Conservation (phyloP, 2,329 filamentous ascomycete species). For the Blastomyces gilchristii region DNA sequence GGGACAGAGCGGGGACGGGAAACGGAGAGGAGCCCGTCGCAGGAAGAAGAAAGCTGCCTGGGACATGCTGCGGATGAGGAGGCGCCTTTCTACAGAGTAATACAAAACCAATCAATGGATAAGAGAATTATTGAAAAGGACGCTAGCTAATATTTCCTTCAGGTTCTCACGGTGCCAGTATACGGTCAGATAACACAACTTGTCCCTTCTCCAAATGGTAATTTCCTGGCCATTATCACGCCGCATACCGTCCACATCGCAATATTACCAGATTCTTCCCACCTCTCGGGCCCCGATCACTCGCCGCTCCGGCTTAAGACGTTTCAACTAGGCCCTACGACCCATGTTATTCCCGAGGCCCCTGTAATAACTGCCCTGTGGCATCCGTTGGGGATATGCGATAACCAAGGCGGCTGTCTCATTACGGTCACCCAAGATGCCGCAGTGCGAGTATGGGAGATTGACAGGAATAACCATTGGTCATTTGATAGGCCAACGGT, state of each 20-base stretch:
- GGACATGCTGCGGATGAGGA: not conserved
- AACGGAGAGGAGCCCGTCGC: not conserved
- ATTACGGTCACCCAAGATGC: conserved; percentile 85
- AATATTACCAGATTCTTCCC: conserved; percentile 68
- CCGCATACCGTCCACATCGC: conserved; percentile 81
- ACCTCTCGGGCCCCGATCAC: conserved; percentile 59
- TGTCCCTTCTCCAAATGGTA: conserved; percentile 67
- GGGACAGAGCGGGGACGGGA: conserved; percentile 18
- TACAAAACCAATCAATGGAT: not conserved
- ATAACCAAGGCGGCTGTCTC: conserved; percentile 59
- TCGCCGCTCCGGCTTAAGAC: conserved; percentile 68
- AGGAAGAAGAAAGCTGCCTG: conserved; percentile 9
- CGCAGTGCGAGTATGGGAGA: conserved; percentile 80
- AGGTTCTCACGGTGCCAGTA: conserved; percentile 68
- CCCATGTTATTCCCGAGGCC: conserved; percentile 77
- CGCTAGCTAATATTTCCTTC: conserved; percentile 25
- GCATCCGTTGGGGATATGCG: conserved; percentile 73
- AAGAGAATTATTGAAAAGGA: conserved; percentile 29
- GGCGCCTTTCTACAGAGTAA: not conserved
- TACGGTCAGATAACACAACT: conserved; percentile 78
- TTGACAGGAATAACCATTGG: conserved; percentile 72
- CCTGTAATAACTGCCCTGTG: conserved; percentile 73
- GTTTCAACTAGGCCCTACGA: conserved; percentile 84
- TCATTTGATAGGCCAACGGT: conserved; percentile 77
- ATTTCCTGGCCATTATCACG: conserved; percentile 76